phyloP scores from a whole-genome alignment of 768 basidiomycete genomes.

The Dacryopinax spathularia region DNA sequence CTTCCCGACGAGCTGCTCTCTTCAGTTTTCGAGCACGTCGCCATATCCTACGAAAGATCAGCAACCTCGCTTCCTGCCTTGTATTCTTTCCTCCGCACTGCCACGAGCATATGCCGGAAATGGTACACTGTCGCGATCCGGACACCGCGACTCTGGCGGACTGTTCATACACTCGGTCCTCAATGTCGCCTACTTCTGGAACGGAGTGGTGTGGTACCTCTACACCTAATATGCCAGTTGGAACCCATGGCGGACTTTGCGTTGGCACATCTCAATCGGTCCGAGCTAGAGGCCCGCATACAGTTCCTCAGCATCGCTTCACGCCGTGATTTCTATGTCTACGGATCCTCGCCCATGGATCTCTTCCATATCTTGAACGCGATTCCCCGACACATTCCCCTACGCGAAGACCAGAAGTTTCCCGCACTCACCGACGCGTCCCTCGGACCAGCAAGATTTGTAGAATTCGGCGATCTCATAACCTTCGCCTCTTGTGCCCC shows the following conservation, averaged over 20 bases:
- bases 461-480: background rate
- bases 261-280: background rate
- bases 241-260: background rate
- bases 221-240: background rate
- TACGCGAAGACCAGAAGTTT: background rate
- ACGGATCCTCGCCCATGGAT: background rate
- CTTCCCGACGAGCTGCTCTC: background rate
- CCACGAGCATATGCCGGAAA: background rate
- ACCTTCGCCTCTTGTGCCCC: background rate
- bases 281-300: background rate
- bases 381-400: background rate
- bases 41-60: background rate
- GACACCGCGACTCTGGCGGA: background rate
- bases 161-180: background rate
- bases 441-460: background rate
- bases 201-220: background rate
- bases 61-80: background rate
- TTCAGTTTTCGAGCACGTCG: background rate
- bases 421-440: background rate
- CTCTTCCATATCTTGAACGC: background rate
- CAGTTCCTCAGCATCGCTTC: background rate
- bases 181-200: background rate
- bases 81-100: background rate
- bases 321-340: background rate
- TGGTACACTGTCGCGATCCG: background rate